phyloP scores from a whole-genome alignment of 129 eudicot species.

The Logfia minima region DNA sequence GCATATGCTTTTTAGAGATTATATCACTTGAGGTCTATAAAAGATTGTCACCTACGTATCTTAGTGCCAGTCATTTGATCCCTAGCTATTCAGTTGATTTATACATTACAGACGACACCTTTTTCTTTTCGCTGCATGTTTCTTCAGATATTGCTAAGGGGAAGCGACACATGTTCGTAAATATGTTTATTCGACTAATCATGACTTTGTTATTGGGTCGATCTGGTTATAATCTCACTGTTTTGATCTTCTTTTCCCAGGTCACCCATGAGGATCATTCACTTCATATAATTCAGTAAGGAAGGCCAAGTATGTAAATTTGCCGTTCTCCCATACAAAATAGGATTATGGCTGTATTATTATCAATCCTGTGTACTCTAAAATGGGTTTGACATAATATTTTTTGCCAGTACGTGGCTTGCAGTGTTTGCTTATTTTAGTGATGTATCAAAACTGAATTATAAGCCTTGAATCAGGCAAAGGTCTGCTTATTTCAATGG shows the following conservation, averaged over 20 bases:
- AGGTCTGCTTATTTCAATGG: no score
- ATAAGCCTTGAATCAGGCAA: no score
- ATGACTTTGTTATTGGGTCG: neutral
- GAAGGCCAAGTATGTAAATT: slow-evolving; percentile 1
- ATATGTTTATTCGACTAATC: neutral
- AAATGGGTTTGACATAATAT: neutral
- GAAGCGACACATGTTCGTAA: neutral
- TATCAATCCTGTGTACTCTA: neutral
- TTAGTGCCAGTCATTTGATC: neutral
- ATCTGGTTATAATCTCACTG: slow-evolving; percentile 8
- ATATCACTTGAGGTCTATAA: neutral
- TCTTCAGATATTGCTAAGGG: neutral
- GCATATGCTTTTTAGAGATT: neutral
- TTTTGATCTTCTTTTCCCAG: slow-evolving; percentile 20
- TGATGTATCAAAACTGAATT: no score
- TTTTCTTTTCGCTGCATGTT: neutral
- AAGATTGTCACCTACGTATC: neutral
- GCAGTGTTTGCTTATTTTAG: neutral
- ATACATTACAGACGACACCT: neutral
- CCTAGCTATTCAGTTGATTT: neutral
- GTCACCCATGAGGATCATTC: slow-evolving; percentile 1
- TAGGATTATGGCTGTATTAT: neutral
- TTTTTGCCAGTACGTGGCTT: neutral
- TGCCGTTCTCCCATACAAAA: neutral
- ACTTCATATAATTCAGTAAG: neutral